A percentile compares a stretch with the other conserved stretches of the same genome.
Conservation (phyloP, 2,329 filamentous ascomycete genomes). For the Gaeumannomyces tritici region DNA sequence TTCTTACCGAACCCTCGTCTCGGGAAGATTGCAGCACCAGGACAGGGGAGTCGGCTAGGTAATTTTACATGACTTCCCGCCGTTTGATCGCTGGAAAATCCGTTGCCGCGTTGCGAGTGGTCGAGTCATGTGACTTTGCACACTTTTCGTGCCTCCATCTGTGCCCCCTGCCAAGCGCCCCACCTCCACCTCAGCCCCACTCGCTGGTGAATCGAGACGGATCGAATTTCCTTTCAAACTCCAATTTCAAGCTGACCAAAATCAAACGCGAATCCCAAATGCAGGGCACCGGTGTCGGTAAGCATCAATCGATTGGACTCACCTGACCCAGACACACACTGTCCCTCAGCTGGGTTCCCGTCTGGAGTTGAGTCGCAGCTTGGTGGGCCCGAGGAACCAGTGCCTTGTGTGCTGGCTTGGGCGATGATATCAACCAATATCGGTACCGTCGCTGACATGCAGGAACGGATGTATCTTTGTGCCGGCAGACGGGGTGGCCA, state of each 20-base stretch:
- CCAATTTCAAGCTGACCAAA: neutral
- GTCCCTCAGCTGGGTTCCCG: too few relatives aligned
- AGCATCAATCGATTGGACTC: neutral
- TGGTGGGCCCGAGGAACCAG: neutral
- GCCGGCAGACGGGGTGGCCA: neutral
- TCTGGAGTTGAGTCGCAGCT: neutral
- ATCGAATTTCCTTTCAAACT: neutral
- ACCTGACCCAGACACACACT: too few relatives aligned
- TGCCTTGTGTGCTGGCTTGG: neutral
- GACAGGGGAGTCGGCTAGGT: neutral
- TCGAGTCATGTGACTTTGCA: neutral
- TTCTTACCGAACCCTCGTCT: neutral
- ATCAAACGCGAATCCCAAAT: neutral
- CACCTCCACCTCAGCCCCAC: neutral
- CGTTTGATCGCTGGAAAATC: neutral
- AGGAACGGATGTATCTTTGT: neutral
- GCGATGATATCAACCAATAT: neutral
- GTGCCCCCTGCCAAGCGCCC: neutral
- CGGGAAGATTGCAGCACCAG: neutral
- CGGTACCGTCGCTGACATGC: neutral
- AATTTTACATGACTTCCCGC: neutral
- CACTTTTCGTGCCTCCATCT: neutral
- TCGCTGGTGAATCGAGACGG: neutral
- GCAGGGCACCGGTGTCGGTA: too few relatives aligned
- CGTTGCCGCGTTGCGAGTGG: neutral